Evolutionary conservation across 495 filamentous ascomycete species (phyloP).

Genomic region (Hypomontagnella submonticulosa): DNA sequence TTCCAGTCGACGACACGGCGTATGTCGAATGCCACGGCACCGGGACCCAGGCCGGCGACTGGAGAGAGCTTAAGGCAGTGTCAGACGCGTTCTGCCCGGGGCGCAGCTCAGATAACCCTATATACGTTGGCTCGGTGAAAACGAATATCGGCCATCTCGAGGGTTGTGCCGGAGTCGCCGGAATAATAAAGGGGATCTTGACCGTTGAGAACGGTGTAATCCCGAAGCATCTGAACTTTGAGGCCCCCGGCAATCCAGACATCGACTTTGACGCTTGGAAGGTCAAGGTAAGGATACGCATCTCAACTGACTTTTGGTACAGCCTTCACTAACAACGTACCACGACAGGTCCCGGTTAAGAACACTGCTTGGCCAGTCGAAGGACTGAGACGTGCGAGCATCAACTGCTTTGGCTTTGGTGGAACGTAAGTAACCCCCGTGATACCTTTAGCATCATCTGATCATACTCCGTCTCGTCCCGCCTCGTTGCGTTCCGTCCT

Average conservation of each 20-base stretch:
- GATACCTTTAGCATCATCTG: background rate
- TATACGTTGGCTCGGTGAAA: constrained; percentile 53
- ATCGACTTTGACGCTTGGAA: constrained; percentile 51
- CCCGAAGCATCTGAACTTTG: constrained; percentile 55
- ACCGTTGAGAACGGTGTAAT: constrained; percentile 63
- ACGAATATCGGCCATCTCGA: constrained; percentile 59
- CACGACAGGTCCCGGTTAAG: constrained; percentile 12
- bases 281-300: constrained; percentile 42
- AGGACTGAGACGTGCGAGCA: constrained; percentile 30
- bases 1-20: constrained; percentile 53
- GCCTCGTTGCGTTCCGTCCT: background rate
- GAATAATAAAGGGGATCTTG: constrained; percentile 61
- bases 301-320: background rate
- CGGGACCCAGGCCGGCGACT: constrained; percentile 66
- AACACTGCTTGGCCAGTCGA: constrained; percentile 29
- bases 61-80: constrained; percentile 62
- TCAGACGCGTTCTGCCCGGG: constrained; percentile 54
- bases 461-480: background rate
- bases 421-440: constrained; percentile 30
- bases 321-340: constrained; percentile 6
- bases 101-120: constrained; percentile 44
- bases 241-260: constrained; percentile 54
- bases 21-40: constrained; percentile 63
- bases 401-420: constrained; percentile 40
- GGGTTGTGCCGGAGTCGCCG: constrained; percentile 56